Evolutionary conservation across 257 asterid species (phyloP), one percentile per base, ranked within the genome.

Genomic region (Buddleja alternifolia): DNA sequence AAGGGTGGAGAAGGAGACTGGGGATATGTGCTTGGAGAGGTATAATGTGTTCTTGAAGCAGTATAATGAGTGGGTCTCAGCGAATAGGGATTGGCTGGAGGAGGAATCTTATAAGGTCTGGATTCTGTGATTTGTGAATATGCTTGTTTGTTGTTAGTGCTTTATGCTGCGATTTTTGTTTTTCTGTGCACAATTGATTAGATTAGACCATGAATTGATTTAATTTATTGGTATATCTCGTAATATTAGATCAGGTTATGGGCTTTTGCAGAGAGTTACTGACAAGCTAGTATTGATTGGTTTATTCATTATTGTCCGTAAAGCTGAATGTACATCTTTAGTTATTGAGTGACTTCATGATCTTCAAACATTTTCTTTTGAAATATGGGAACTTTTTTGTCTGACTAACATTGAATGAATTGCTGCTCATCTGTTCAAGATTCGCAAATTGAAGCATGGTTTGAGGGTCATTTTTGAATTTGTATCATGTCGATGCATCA

Each of bases 31-130:
- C 57, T 75, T 85, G 75, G 95, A 90, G 37, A 84, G 97, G 84
- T 93, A 93, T 77, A 90, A 80, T 24, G 46, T 88, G 87, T 93
- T 93, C 75, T 57, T 90, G 88, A 93, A 93, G 82, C 98, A 93
- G 71, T 90, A 93, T 53, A 67, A 80, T 37, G 94, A 86, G 77
- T 93, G 98, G 98, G 97, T 81, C 41, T 92, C 80, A 65, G 89
- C 84, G 3, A 90, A 93, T 66, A 86, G 84, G 80, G 88, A 86
- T 66, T 82, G 81, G 29, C 73, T 93, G 82, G 97, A 90, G 76
- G 89, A 86, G 67, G 95, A 93, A 64, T 86, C 98, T 6, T 93
- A 81, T 63, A 84, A 88, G 98, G 98, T 93, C 29, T 47, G 32
- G 17, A 61, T 59, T 64, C 41, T 37, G 24, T 32, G 48, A 37